A percentile compares a stretch with the other conserved stretches of the same genome.
These are phyloP conservation scores for Salvia rosmarinus DNA, from an alignment of 257 asterid species.

Conservation along the genomic window DNA sequence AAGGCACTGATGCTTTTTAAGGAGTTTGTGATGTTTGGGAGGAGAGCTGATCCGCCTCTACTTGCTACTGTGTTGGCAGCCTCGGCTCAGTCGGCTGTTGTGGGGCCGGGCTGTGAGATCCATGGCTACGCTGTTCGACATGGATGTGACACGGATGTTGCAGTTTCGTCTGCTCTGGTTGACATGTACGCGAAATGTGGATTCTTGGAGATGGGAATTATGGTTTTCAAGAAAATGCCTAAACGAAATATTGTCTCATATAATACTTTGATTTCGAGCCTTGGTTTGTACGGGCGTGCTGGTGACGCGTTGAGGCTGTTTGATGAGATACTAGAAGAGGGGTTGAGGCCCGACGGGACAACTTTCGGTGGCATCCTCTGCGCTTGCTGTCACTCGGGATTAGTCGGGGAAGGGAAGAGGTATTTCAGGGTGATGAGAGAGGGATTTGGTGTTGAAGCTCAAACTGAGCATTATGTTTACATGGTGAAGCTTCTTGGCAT, in stretches of 20 bases:
- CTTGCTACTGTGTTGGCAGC: constrained; percentile 61
- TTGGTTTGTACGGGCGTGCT: constrained; percentile 70
- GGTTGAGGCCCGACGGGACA: constrained; percentile 64
- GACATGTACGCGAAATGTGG: constrained; percentile 96
- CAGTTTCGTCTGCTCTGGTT: constrained; percentile 74
- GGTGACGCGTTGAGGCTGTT: constrained; percentile 57
- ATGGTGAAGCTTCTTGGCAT: constrained; percentile 89
- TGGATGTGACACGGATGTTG: constrained; percentile 36
- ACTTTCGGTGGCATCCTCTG: constrained; percentile 70
- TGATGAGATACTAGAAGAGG: constrained; percentile 47
- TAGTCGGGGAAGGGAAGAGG: constrained; percentile 54
- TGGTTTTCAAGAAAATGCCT: constrained; percentile 58
- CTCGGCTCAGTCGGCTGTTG: constrained; percentile 51
- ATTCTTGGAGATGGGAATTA: constrained; percentile 59
- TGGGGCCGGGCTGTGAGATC: constrained; percentile 65
- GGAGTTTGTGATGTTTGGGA: constrained; percentile 44
- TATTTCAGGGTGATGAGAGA: constrained; percentile 58
- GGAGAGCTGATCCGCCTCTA: constrained; percentile 51
- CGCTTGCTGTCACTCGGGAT: constrained; percentile 83
- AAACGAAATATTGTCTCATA: constrained; percentile 55
- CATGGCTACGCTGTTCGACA: constrained; percentile 76
- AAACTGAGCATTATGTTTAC: constrained; percentile 71
- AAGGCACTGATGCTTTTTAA: constrained; percentile 59
- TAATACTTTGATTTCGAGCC: constrained; percentile 62
- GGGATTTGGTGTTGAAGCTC: constrained; percentile 51